Percentiles rank a stretch among this genome's conserved stretches.
Conservation (phyloP, 2,329 filamentous ascomycete genomes). For the Emergomyces orientalis region DNA sequence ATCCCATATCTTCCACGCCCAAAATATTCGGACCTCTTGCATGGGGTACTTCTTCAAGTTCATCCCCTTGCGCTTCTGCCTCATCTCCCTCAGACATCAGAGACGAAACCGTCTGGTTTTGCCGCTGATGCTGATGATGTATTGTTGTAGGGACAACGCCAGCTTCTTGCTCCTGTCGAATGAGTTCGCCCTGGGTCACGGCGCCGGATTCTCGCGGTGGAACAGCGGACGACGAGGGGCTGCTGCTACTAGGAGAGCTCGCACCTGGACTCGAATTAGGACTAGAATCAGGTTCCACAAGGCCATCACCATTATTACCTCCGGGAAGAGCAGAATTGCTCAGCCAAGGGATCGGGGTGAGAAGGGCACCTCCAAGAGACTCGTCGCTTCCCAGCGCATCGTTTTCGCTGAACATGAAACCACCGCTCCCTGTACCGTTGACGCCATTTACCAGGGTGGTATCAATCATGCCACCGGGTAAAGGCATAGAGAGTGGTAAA, state of each 20-base stretch:
- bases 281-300: conserved; percentile 17
- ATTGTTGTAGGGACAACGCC: conserved; percentile 65
- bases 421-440: conserved; percentile 28
- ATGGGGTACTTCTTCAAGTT: conserved; percentile 60
- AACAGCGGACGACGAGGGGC: conserved; percentile 7
- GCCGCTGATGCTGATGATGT: conserved; percentile 28
- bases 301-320: conserved; percentile 18
- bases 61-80: conserved; percentile 35
- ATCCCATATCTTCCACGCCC: conserved; percentile 76
- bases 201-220: conserved; percentile 40
- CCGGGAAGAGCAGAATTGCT: conserved; percentile 23
- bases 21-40: conserved; percentile 77
- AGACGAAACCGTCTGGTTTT: conserved; percentile 17
- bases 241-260: not conserved
- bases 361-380: conserved; percentile 74
- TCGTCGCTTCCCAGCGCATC: conserved; percentile 66
- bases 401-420: conserved; percentile 28
- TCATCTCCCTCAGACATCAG: conserved; percentile 15
- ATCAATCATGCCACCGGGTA: conserved; percentile 38
- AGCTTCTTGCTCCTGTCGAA: conserved; percentile 77
- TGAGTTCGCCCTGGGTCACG: conserved; percentile 72
- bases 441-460: conserved; percentile 47
- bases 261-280: conserved; percentile 6
- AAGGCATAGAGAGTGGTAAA: conserved; percentile 52
- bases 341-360: conserved; percentile 93